A percentile compares a stretch with the other conserved stretches of the same genome.
phyloP scores from a whole-genome alignment of 2,329 filamentous ascomycete genomes.

The Metarhizium robertsii region DNA sequence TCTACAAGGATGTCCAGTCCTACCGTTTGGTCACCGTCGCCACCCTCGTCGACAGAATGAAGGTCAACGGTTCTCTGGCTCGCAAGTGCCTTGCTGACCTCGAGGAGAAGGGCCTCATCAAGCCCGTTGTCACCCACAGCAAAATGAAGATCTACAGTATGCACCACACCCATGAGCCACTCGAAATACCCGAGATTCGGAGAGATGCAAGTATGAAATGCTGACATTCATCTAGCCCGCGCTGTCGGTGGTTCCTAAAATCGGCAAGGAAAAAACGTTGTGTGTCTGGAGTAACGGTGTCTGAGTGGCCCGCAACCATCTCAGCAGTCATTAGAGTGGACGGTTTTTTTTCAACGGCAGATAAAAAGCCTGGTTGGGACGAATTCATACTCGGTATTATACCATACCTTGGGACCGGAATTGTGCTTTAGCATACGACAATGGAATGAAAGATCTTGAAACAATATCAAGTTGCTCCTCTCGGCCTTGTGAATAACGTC shows the following conservation, averaged over 20 bases:
- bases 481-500: not conserved
- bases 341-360: conserved; percentile 21
- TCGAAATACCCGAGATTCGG: not conserved
- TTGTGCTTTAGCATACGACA: conserved; percentile 27
- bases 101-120: conserved; percentile 97
- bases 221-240: conserved; percentile 37
- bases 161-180: conserved; percentile 16
- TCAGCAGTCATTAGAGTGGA: conserved; percentile 24
- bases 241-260: conserved; percentile 45
- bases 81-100: conserved; percentile 82
- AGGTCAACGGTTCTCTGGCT: conserved; percentile 98
- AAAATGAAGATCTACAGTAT: conserved; percentile 97
- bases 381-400: conserved; percentile 30
- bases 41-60: conserved; percentile 97
- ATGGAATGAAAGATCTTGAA: conserved; percentile 25
- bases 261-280: conserved; percentile 20
- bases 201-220: not conserved
- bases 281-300: conserved; percentile 28
- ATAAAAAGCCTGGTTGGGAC: conserved; percentile 27
- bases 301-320: conserved; percentile 24
- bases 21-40: conserved; percentile 99
- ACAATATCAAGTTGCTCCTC: not conserved
- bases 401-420: conserved; percentile 27
- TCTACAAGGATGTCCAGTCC: conserved; percentile 99
- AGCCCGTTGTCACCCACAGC: conserved; percentile 93